phyloP scores from a whole-genome alignment of 345 rosid genomes.

The Syzygium aqueum region DNA sequence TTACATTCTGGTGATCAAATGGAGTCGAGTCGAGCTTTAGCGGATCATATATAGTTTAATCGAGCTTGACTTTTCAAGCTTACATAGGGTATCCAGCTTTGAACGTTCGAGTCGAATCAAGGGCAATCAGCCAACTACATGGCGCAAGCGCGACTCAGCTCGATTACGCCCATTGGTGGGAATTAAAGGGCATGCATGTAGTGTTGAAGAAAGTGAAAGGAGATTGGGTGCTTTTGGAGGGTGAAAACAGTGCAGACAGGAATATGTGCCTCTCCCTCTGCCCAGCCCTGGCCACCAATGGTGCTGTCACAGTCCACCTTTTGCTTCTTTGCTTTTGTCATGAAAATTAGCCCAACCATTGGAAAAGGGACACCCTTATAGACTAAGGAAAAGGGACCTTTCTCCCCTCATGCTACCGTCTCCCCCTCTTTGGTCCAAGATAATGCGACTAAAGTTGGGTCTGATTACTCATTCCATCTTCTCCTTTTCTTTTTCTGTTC shows the following conservation, averaged over 20 bases:
- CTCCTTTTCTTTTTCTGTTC: not conserved
- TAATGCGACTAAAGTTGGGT: not conserved
- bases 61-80: not conserved
- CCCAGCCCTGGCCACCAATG: conserved; percentile 11
- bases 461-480: not conserved
- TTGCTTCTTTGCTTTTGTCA: not conserved
- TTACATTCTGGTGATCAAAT: not conserved
- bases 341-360: not conserved
- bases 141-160: not conserved
- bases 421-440: not conserved
- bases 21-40: not conserved
- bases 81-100: not conserved
- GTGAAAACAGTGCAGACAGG: conserved; percentile 2
- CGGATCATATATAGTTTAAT: not conserved
- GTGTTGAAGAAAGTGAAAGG: not conserved
- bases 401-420: not conserved
- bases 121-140: not conserved
- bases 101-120: not conserved
- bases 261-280: conserved; percentile 12
- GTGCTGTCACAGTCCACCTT: conserved; percentile 17
- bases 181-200: not conserved
- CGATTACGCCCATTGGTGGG: not conserved
- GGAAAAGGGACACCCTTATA: not conserved
- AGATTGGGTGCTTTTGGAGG: not conserved
- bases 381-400: conserved; percentile 4